Conservation (phyloP, 2,329 filamentous ascomycete genomes). For the Ceratocystis eucalypticola region DNA sequence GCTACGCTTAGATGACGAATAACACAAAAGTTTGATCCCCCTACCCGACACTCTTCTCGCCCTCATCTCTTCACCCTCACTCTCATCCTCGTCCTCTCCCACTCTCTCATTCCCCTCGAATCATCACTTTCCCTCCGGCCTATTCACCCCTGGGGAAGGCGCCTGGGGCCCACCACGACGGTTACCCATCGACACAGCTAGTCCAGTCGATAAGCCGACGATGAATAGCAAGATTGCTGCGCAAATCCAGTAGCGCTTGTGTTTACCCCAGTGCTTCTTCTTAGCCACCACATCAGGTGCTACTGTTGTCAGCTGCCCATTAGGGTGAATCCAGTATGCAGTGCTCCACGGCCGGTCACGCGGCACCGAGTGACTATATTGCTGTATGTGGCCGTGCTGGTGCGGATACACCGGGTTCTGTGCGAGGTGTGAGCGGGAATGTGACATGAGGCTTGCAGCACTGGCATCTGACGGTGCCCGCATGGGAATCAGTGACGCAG, state of each 20-base stretch:
- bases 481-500: background rate
- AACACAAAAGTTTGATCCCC: background rate
- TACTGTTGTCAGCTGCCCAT: background rate
- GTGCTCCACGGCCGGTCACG: constrained; percentile 16
- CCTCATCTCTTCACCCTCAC: background rate
- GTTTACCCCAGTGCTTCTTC: constrained; percentile 13
- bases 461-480: background rate
- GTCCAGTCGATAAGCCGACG: constrained; percentile 16
- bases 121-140: background rate
- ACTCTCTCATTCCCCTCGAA: background rate
- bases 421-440: background rate
- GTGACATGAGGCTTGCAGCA: background rate
- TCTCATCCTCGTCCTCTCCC: background rate
- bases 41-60: background rate
- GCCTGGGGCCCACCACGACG: background rate
- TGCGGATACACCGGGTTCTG: background rate
- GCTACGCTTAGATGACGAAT: background rate
- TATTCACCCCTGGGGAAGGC: background rate
- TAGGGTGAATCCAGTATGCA: constrained; percentile 16
- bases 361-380: background rate
- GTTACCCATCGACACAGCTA: constrained; percentile 17
- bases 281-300: background rate
- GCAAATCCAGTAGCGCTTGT: constrained; percentile 18
- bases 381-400: constrained; percentile 1
- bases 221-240: constrained; percentile 13